Conservation (phyloP, 768 basidiomycete genomes). For the Naematelia aurantialba region DNA sequence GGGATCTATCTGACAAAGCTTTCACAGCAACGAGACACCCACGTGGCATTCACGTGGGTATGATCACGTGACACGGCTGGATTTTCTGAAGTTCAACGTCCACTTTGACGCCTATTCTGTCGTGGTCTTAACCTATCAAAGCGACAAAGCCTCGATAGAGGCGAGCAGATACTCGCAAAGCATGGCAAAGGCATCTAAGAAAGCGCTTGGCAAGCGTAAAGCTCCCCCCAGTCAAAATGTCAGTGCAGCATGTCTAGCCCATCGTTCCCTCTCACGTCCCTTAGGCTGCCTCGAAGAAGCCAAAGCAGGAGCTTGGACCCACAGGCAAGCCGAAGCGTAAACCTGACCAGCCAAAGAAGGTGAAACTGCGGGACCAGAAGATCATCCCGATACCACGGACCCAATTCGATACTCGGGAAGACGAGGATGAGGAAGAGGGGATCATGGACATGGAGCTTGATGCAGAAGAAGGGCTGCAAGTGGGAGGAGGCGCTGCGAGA, state of each 20-base stretch:
- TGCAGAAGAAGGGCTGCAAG: constrained; percentile 60
- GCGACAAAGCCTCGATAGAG: no score
- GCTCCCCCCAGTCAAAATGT: constrained; percentile 14
- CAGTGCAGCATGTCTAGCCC: not conserved
- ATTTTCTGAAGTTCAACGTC: not conserved
- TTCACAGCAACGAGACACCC: not conserved
- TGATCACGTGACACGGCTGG: not conserved
- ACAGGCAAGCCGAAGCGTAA: constrained; percentile 39
- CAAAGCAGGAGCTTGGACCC: constrained; percentile 19
- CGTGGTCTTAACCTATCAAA: no score
- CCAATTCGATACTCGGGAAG: constrained; percentile 48
- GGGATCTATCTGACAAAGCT: not conserved
- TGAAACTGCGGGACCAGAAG: constrained; percentile 48
- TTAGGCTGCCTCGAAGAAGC: constrained; percentile 8
- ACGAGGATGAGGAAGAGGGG: constrained; percentile 62
- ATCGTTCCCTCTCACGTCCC: not conserved
- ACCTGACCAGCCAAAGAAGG: constrained; percentile 44
- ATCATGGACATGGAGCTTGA: constrained; percentile 61
- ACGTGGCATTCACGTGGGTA: not conserved
- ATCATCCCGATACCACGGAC: constrained; percentile 43
- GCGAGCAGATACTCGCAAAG: not conserved
- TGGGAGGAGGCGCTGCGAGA: constrained; percentile 60
- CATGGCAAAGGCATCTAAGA: constrained; percentile 30
- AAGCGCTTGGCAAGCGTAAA: constrained; percentile 36
- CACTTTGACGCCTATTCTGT: no score